phyloP scores from a whole-genome alignment of 106 monocot genomes.

The Alisma plantagoaquatica region DNA sequence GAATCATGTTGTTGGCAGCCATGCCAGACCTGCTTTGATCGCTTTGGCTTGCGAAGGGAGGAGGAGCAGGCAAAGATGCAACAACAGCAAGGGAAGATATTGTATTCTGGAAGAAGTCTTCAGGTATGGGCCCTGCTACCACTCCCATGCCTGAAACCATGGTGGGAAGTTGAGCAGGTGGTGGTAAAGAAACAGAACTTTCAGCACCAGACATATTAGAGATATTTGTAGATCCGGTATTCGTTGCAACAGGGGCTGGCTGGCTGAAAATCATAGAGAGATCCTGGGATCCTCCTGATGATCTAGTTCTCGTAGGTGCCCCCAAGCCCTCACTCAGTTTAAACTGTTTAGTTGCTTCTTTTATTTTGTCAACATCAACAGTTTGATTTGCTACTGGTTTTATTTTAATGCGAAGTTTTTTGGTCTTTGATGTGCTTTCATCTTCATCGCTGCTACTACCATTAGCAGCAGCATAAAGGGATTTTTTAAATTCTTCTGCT shows the following conservation, averaged over 20 bases:
- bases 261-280: slow-evolving; percentile 25
- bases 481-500: slow-evolving; percentile 87
- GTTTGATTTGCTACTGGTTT: slow-evolving; percentile 44
- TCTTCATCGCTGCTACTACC: slow-evolving; percentile 91
- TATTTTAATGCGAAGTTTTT: slow-evolving; percentile 70
- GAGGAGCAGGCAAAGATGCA: slow-evolving; percentile 51
- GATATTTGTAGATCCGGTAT: slow-evolving; percentile 5
- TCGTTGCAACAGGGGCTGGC: slow-evolving; percentile 13
- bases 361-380: slow-evolving; percentile 88
- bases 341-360: slow-evolving; percentile 84
- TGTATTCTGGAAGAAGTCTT: slow-evolving; percentile 95
- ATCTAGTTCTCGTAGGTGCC: slow-evolving; percentile 59
- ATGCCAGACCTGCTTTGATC: slow-evolving; percentile 24
- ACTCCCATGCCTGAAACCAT: slow-evolving; percentile 52
- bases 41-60: slow-evolving; percentile 25
- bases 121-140: slow-evolving; percentile 77
- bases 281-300: slow-evolving; percentile 57
- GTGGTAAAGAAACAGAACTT: slow-evolving; percentile 11
- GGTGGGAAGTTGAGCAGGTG: slow-evolving; percentile 15
- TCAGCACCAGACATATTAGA: slow-evolving; percentile 52
- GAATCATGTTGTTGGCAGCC: slow-evolving; percentile 11
- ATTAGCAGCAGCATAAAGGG: slow-evolving; percentile 64
- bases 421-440: slow-evolving; percentile 55
- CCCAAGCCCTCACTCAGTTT: slow-evolving; percentile 48
- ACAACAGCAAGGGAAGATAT: slow-evolving; percentile 75